phyloP scores from a whole-genome alignment of 1,139 yeast species.

The Blastobotrys proliferans region DNA sequence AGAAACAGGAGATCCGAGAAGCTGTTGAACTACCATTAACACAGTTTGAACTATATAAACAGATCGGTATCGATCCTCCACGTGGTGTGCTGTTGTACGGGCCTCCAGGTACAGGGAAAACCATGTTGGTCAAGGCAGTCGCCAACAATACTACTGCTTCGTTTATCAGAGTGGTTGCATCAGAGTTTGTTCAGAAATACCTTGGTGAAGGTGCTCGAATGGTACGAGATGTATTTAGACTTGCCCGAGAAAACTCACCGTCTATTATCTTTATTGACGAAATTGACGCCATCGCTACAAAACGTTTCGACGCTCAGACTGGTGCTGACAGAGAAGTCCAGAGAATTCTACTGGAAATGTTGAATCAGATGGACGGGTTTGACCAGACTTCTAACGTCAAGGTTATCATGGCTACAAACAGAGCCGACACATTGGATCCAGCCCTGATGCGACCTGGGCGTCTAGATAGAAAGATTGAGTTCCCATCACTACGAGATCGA shows the following conservation, averaged over 20 bases:
- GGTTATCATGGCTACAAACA: constrained; percentile 98
- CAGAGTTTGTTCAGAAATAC: constrained; percentile 97
- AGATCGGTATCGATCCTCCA: constrained; percentile 98
- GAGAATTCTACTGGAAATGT: constrained; percentile 89
- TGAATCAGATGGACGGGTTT: constrained; percentile 99
- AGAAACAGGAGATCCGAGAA: constrained; percentile 96
- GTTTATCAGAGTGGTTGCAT: constrained; percentile 94
- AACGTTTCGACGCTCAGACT: constrained; percentile 98
- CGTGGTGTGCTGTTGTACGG: constrained; percentile 96
- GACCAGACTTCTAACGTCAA: constrained; percentile 94
- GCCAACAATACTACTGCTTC: constrained; percentile 96
- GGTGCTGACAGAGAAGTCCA: constrained; percentile 99
- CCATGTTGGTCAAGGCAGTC: constrained; percentile 98
- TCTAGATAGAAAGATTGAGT: constrained; percentile 95
- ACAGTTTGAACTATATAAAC: constrained; percentile 92
- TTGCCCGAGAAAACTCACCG: constrained; percentile 97
- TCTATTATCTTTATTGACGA: constrained; percentile 96
- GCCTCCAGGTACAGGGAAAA: constrained; percentile 99
- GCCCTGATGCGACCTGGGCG: constrained; percentile 97
- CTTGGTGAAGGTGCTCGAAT: constrained; percentile 99
- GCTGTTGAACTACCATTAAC: constrained; percentile 97
- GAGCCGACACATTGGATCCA: constrained; percentile 97
- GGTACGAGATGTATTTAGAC: constrained; percentile 96
- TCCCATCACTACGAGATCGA: constrained; percentile 91
- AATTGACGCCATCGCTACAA: constrained; percentile 98